Evolutionary conservation across 768 basidiomycete species (phyloP).

Genomic region (Clavulina sp.): DNA sequence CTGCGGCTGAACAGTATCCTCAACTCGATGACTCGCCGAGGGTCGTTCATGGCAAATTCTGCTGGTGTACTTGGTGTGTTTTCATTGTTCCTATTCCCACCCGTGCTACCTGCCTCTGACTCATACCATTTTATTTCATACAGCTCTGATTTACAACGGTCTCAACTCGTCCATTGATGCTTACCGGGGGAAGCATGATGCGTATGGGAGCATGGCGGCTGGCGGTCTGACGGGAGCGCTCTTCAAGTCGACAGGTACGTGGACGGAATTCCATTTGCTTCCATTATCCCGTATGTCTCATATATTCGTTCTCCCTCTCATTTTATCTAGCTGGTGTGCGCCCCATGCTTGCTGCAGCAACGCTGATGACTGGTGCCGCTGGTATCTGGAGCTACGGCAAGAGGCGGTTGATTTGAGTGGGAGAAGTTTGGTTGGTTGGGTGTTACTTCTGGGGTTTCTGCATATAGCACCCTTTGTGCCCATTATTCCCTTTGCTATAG

Average conservation of each 20-base stretch:
- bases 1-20: conserved; percentile 93
- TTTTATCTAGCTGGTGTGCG: conserved; percentile 64
- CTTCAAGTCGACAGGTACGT: conserved; percentile 86
- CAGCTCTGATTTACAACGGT: conserved; percentile 91
- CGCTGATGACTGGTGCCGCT: conserved; percentile 74
- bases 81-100: not conserved
- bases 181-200: conserved; percentile 81
- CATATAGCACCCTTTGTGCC: too few relatives aligned
- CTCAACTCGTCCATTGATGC: conserved; percentile 89
- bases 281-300: conserved; percentile 15
- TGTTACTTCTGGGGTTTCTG: too few relatives aligned
- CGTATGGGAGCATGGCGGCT: conserved; percentile 77
- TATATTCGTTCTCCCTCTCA: conserved; percentile 21
- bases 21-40: conserved; percentile 91
- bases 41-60: conserved; percentile 95
- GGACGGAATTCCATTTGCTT: conserved; percentile 14
- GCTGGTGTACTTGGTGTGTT: conserved; percentile 88
- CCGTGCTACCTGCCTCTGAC: not conserved
- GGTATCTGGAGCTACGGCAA: conserved; percentile 94
- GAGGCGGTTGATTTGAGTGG: conserved; percentile 49
- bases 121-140: not conserved
- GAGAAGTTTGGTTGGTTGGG: too few relatives aligned
- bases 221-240: conserved; percentile 80
- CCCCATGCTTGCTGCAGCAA: conserved; percentile 78
- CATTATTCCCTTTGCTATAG: too few relatives aligned